Conservation (phyloP, 2,329 filamentous ascomycete species). For the Sporothrix pseudoabietina region DNA sequence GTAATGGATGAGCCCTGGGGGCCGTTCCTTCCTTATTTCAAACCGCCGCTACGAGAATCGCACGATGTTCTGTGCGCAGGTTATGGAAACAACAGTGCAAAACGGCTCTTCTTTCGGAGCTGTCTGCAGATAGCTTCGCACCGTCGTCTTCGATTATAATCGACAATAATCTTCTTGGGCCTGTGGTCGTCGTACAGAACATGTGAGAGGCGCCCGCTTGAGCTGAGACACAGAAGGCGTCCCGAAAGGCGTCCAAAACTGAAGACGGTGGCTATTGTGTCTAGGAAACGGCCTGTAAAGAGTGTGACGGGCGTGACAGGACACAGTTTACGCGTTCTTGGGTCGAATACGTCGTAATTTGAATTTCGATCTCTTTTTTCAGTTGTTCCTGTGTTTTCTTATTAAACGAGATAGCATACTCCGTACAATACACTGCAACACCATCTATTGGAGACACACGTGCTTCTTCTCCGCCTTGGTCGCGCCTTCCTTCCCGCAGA, state of each 20-base stretch:
- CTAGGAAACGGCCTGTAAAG: not conserved
- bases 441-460: not conserved
- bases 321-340: not conserved
- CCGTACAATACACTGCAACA: not conserved
- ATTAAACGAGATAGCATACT: not conserved
- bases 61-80: slow-evolving; percentile 4
- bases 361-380: not conserved
- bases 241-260: not conserved
- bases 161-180: not conserved
- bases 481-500: slow-evolving; percentile 6
- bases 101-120: slow-evolving; percentile 10
- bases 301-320: not conserved
- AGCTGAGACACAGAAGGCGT: slow-evolving; percentile 8
- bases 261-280: not conserved
- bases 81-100: not conserved
- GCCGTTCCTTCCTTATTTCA: slow-evolving; percentile 5
- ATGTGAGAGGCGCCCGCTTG: slow-evolving; percentile 13
- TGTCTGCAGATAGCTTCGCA: not conserved
- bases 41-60: not conserved
- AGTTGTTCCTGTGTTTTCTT: not conserved
- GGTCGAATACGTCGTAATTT: not conserved
- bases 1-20: not conserved
- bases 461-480: not conserved
- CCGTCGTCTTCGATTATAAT: not conserved
- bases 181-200: slow-evolving; percentile 5